Base-by-base conservation (phyloP, 305 asterid genomes). In the Plantago lanceolata region DNA sequence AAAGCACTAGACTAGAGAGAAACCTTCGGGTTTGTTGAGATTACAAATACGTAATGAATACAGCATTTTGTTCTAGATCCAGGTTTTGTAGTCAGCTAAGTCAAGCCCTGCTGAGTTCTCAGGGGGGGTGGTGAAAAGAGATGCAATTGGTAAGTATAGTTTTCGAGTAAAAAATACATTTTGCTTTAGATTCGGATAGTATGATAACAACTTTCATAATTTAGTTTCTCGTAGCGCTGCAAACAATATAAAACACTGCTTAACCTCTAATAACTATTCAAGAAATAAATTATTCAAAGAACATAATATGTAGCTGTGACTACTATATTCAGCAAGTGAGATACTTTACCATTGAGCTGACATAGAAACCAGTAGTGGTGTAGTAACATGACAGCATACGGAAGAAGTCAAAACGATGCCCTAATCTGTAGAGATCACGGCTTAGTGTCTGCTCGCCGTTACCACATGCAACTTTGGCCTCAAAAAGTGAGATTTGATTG, bases 391-490 rank as follows among this genome's bases (percentile, higher is more conserved):
- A 93, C 54, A 93, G 81, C 99, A 93, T 93, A 72, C 99, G 96
- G 81, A 93, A 93, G 85, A 93, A 93, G 78, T 93, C 99, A 63
- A 93, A 93, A 66, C 99, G 97, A 64, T 93, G 99, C 20, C 99
- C 99, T 78, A 93, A 75, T 84, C 99, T 81, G 90, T 93, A 93
- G 72, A 93, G 68, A 73, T 93, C 99, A 68, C 99, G 97, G 82
- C 97, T 90, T 64, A 93, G 92, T 8, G 87, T 81, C 90, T 93
- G 99, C 80, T 90, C 99, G 71, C 97, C 99, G 67, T 93, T 93
- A 69, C 99, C 99, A 71, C 99, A 93, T 24, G 99, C 96, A 71
- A 93, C 99, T 84, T 93, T 93, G 61, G 99, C 97, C 77, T 93
- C 99, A 76, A 93, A 93, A 72, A 90, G 96, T 61, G 96, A 90